These are phyloP conservation scores for Pseudisothecium myosuroides DNA, from an alignment of 225 moss, liverwort and hornwort genomes.

Conservation along the genomic window DNA sequence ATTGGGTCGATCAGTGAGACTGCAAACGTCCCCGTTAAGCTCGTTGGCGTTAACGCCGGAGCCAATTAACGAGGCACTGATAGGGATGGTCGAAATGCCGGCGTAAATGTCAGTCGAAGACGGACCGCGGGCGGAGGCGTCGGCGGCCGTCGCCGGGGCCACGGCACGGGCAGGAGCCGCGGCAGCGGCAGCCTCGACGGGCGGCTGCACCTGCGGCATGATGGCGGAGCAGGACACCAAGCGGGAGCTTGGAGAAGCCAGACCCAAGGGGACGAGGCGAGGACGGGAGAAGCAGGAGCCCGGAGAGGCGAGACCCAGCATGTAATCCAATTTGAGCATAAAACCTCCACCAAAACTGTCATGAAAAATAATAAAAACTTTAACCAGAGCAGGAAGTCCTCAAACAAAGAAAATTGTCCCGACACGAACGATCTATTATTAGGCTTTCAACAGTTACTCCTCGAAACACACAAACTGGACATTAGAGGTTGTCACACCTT, in stretches of 20 bases:
- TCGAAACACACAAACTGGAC: neutral
- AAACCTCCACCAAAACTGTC: neutral
- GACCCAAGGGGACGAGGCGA: neutral
- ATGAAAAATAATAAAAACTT: neutral
- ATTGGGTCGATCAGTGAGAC: slow-evolving; percentile 32
- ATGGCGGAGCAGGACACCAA: neutral
- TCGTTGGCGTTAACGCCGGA: slow-evolving; percentile 32
- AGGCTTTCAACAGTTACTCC: neutral
- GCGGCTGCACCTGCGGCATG: slow-evolving; percentile 13
- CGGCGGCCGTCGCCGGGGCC: neutral
- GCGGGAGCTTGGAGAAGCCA: neutral
- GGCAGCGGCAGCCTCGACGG: neutral
- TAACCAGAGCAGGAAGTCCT: neutral
- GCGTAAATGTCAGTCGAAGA: slow-evolving; percentile 31
- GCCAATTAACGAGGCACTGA: slow-evolving; percentile 34
- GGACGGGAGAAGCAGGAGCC: neutral
- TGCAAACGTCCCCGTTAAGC: slow-evolving; percentile 21
- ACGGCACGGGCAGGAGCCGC: no score
- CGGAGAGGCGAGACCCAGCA: neutral
- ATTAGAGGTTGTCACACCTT: neutral
- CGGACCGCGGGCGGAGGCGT: neutral
- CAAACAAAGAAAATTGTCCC: neutral
- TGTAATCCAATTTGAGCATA: neutral
- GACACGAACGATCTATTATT: neutral
- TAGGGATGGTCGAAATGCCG: slow-evolving; percentile 44